Conservation (phyloP, 176 grass and related monocot species). For the Triticum urartu region DNA sequence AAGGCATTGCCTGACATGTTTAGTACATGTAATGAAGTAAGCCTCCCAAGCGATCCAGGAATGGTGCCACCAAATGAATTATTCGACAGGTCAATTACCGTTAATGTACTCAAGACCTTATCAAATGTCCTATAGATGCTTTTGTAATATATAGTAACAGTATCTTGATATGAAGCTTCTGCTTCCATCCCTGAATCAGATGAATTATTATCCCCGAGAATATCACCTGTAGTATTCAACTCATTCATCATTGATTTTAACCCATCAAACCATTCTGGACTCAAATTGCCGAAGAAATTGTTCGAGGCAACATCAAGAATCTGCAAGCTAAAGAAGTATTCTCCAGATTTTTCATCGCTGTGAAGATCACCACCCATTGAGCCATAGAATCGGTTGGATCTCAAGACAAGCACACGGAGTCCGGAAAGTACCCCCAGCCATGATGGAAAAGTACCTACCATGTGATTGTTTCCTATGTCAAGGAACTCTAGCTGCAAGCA, state of each 20-base stretch:
- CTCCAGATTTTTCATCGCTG: not conserved
- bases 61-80: slow-evolving; percentile 14
- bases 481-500: too few relatives aligned
- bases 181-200: too few relatives aligned
- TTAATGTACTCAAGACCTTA: not conserved
- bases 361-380: not conserved
- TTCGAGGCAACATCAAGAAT: slow-evolving; percentile 36
- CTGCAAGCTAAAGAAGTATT: not conserved
- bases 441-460: slow-evolving; percentile 16
- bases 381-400: slow-evolving; percentile 32
- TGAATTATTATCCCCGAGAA: too few relatives aligned
- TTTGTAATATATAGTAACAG: not conserved
- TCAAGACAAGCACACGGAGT: not conserved
- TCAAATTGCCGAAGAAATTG: slow-evolving; percentile 14
- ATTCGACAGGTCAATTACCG: not conserved
- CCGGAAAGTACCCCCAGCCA: not conserved
- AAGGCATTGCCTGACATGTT: slow-evolving; percentile 22
- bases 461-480: too few relatives aligned
- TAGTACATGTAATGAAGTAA: not conserved
- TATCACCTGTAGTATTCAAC: too few relatives aligned
- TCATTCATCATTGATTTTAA: slow-evolving; percentile 9
- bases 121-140: accelerated
- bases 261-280: not conserved
- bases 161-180: too few relatives aligned
- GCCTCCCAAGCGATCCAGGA: not conserved